Evolutionary conservation across 2,329 filamentous ascomycete species (phyloP), one percentile per base, ranked within the genome.

Genomic region (Aspergillus sp.): DNA sequence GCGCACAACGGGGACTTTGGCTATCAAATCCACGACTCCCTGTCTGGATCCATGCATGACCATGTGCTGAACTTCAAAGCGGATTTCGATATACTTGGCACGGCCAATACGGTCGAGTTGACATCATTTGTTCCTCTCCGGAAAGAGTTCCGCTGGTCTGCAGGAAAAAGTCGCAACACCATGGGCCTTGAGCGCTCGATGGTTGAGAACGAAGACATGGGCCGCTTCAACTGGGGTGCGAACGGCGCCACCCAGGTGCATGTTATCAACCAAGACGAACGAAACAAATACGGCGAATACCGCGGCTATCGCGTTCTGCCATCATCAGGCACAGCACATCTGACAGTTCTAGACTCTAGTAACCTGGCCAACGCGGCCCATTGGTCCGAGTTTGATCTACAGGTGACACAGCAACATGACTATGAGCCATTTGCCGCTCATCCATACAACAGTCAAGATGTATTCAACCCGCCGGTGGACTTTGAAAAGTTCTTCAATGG

Each of bases 21-120:
- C 13, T 57, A 57, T 35, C 55, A 50, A 16, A 57, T 55, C 41
- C 55, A 55, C 41, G 52, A 57, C 32, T 47, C 47, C 1, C 50
- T 57, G 5, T 57, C 52, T 8, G 55, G 55, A 26, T 51, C 49
- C 19, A 57, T 57, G 55, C 55, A 57, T 50, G 55, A 57, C 36
- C 55, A 57, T 30, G 52, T 56, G 11, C 45, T 57, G 1, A 57
- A 55, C 47, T 57, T 57, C 49, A 57, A 57, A 19, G 52, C 52
- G 10, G 55, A 57, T 52, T 53, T 57, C 20, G 52, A 57, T 41
- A 55, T 57, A n/a, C 49, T 53, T 3, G 55, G 52, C n/a, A 24
- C 45, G 1, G 45, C 52, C 13, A 55, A 57, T 48, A 52, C 44
- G 14, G 45, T 57, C 24, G 52, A 57, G 19, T 30, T 57, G 4